A percentile compares a stretch with the other conserved stretches of the same genome.
These are phyloP conservation scores for Coemansia sp. DNA, from an alignment of 192 early-diverging fungal species.

Conservation along the genomic window DNA sequence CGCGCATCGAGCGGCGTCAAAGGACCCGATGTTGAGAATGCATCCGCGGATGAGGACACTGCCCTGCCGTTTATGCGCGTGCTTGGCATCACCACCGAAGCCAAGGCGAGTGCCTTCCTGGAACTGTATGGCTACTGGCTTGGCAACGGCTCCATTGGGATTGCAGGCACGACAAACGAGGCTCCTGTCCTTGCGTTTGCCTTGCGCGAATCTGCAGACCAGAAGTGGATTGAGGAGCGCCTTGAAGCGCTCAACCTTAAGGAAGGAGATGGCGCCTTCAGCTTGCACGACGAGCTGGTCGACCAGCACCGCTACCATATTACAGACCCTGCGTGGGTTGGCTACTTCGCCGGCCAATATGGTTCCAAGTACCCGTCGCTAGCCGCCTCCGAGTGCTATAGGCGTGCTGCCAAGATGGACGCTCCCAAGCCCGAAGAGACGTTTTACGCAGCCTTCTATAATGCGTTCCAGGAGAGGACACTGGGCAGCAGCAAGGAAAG, in stretches of 20 bases:
- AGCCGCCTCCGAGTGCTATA: neutral
- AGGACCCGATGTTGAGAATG: neutral
- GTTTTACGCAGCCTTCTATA: neutral
- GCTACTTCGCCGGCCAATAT: conserved; percentile 19
- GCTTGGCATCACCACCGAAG: conserved; percentile 24
- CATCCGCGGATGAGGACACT: neutral
- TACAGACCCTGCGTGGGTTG: conserved; percentile 12
- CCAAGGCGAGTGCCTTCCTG: conserved; percentile 25
- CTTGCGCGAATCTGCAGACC: neutral
- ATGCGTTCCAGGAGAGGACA: neutral
- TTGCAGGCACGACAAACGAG: neutral
- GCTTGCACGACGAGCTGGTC: neutral
- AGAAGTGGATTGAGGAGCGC: conserved; percentile 13
- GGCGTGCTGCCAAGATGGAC: conserved; percentile 7
- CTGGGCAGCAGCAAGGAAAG: neutral
- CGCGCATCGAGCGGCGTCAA: conserved; percentile 20
- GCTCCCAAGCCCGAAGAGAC: neutral
- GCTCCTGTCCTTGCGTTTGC: conserved; percentile 3
- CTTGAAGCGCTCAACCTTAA: conserved; percentile 12
- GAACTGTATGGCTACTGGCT: conserved; percentile 48
- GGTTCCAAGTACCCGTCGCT: neutral
- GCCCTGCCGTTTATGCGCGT: conserved; percentile 14
- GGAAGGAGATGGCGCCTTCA: neutral
- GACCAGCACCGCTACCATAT: conserved; percentile 2
- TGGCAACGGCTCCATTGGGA: neutral